phyloP scores from a whole-genome alignment of 495 filamentous ascomycete species.

The Lophiotrema nucula region DNA sequence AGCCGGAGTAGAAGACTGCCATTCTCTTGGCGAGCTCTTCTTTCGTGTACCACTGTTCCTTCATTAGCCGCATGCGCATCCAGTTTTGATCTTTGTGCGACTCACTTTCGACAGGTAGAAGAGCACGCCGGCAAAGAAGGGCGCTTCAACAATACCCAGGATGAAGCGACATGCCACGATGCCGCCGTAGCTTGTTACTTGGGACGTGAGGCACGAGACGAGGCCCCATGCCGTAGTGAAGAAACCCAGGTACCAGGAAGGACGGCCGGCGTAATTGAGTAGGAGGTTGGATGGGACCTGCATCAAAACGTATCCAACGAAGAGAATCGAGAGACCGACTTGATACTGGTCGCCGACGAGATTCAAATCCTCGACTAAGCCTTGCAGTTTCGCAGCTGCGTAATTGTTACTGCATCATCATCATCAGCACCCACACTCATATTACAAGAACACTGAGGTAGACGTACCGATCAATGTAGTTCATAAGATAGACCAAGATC shows the following conservation, averaged over 20 bases:
- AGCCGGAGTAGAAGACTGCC: slow-evolving; percentile 45
- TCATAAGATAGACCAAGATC: slow-evolving; percentile 57
- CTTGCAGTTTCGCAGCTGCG: slow-evolving; percentile 44
- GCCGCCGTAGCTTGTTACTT: slow-evolving; percentile 9
- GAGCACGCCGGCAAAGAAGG: slow-evolving; percentile 49
- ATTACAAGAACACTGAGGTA: too few species aligned
- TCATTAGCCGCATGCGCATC: background rate
- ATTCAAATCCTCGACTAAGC: slow-evolving; percentile 10
- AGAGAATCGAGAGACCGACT: slow-evolving; percentile 19
- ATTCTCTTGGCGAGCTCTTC: slow-evolving; percentile 56
- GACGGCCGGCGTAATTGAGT: slow-evolving; percentile 15
- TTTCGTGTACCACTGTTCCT: slow-evolving; percentile 53
- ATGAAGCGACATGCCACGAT: slow-evolving; percentile 17
- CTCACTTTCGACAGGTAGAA: slow-evolving; percentile 52
- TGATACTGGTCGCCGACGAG: slow-evolving; percentile 20
- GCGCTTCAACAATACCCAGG: slow-evolving; percentile 25
- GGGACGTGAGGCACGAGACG: slow-evolving; percentile 11
- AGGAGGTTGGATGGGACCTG: slow-evolving; percentile 19
- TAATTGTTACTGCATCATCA: slow-evolving; percentile 49
- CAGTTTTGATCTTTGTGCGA: too few species aligned
- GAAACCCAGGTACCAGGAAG: slow-evolving; percentile 9
- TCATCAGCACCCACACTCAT: background rate
- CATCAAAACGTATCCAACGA: slow-evolving; percentile 20
- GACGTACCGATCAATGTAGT: slow-evolving; percentile 55
- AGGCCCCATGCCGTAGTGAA: slow-evolving; percentile 11